A percentile compares a stretch with the other conserved stretches of the same genome.
Conservation (phyloP, 257 asterid species). For the Solanum lycopersicoides region DNA sequence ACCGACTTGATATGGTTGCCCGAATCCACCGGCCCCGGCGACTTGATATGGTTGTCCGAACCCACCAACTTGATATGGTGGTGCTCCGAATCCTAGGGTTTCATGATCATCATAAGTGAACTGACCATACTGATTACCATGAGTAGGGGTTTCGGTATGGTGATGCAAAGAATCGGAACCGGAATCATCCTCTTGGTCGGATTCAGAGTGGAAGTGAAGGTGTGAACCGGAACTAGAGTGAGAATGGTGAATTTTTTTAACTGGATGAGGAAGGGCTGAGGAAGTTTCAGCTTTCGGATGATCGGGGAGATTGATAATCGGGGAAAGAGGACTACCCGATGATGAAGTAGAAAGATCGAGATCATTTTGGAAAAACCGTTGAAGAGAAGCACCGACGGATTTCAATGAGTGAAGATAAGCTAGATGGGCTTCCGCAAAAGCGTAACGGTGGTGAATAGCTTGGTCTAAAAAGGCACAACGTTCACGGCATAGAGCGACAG, state of each 20-base stretch:
- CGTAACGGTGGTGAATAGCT: slow-evolving; percentile 73
- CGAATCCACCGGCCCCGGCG: slow-evolving; percentile 1
- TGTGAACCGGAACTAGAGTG: slow-evolving; percentile 78
- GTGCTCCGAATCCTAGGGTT: not conserved
- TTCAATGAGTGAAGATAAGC: slow-evolving; percentile 68
- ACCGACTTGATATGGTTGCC: not conserved
- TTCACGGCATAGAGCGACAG: slow-evolving; percentile 73
- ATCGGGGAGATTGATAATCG: slow-evolving; percentile 51
- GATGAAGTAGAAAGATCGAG: slow-evolving; percentile 11
- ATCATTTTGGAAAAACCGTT: slow-evolving; percentile 63
- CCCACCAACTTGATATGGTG: slow-evolving; percentile 1
- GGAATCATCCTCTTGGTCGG: slow-evolving; percentile 26
- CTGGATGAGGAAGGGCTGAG: slow-evolving; percentile 14
- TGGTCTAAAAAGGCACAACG: slow-evolving; percentile 74
- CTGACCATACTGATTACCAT: slow-evolving; percentile 12
- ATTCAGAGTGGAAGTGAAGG: slow-evolving; percentile 57
- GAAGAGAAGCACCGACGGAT: slow-evolving; percentile 51
- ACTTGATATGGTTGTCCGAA: not conserved
- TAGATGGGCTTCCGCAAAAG: slow-evolving; percentile 74
- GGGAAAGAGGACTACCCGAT: slow-evolving; percentile 27
- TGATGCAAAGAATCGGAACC: slow-evolving; percentile 49
- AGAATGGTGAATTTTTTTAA: slow-evolving; percentile 16
- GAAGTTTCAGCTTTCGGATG: slow-evolving; percentile 40
- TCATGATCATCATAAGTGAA: not conserved
- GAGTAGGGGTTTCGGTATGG: slow-evolving; percentile 1